These are phyloP conservation scores for Amphicarpaea edgeworthii DNA, from an alignment of 306 rosid genomes.

Conservation along the genomic window DNA sequence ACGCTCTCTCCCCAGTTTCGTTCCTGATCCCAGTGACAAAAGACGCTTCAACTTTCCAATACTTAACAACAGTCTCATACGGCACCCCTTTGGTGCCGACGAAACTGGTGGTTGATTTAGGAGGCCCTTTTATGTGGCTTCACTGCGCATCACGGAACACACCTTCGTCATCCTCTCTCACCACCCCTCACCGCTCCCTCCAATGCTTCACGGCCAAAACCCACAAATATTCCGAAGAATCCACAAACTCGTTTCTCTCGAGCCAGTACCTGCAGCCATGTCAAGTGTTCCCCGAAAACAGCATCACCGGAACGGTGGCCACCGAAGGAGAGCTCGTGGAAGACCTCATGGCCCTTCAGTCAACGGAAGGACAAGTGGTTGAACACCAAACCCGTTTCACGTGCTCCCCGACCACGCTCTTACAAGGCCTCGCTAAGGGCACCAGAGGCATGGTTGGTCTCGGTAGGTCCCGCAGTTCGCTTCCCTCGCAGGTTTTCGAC, in stretches of 20 bases:
- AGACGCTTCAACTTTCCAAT: constrained; percentile 58
- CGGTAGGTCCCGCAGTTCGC: constrained; percentile 56
- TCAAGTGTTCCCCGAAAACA: constrained; percentile 46
- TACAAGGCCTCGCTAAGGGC: constrained; percentile 57
- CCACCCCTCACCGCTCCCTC: constrained; percentile 51
- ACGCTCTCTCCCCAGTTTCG: not conserved
- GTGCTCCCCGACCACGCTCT: constrained; percentile 53
- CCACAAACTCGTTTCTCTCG: not conserved
- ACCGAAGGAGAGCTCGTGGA: constrained; percentile 53
- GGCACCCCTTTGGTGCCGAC: constrained; percentile 55
- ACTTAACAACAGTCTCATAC: constrained; percentile 53
- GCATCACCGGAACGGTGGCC: constrained; percentile 34
- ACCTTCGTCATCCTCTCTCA: constrained; percentile 49
- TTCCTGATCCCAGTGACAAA: constrained; percentile 52
- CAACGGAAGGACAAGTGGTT: not conserved
- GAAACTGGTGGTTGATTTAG: constrained; percentile 63
- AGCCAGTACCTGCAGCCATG: constrained; percentile 43
- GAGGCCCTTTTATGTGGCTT: constrained; percentile 62
- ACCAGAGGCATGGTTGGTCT: constrained; percentile 70
- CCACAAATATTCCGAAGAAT: too few relatives aligned
- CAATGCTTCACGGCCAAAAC: constrained; percentile 56
- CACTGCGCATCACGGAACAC: constrained; percentile 44
- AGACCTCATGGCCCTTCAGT: constrained; percentile 48
- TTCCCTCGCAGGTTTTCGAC: constrained; percentile 63
- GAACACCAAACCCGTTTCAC: constrained; percentile 38